These are phyloP conservation scores for Lactifluus echinatus DNA, from an alignment of 768 basidiomycete species.

Conservation along the genomic window DNA sequence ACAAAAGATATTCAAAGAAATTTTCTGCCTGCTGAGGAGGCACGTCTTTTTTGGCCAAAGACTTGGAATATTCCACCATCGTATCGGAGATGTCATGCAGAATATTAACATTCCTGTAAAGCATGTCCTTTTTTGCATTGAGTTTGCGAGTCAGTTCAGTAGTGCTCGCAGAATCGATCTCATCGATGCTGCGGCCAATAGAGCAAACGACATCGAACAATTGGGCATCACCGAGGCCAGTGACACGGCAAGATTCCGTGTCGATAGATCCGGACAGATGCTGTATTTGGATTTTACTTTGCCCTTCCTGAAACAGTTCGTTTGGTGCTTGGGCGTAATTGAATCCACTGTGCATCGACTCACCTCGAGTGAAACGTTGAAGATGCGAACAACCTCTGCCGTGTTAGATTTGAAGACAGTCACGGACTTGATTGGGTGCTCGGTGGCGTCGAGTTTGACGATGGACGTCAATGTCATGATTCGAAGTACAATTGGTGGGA, in stretches of 20 bases:
- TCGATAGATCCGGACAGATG: constrained; percentile 45
- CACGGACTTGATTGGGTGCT: constrained; percentile 43
- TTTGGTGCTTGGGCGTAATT: no score
- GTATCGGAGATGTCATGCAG: constrained; percentile 35
- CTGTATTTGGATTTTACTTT: constrained; percentile 42
- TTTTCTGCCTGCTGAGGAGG: constrained; percentile 30
- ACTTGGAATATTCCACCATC: constrained; percentile 37
- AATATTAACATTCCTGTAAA: constrained; percentile 33
- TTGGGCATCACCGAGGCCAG: constrained; percentile 39
- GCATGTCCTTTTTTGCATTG: constrained; percentile 27
- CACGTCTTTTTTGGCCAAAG: constrained; percentile 36
- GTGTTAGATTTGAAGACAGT: constrained; percentile 48
- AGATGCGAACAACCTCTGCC: constrained; percentile 49
- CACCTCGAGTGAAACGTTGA: constrained; percentile 43
- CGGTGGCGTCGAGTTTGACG: constrained; percentile 22
- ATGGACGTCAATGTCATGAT: constrained; percentile 3
- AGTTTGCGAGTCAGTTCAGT: constrained; percentile 24
- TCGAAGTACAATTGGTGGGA: not conserved
- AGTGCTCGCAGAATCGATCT: constrained; percentile 21
- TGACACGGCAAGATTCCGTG: constrained; percentile 44
- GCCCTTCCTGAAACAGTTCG: constrained; percentile 35
- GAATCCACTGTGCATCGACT: constrained; percentile 1
- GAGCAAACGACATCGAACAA: constrained; percentile 51
- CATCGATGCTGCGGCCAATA: constrained; percentile 22
- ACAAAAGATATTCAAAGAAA: constrained; percentile 37